Conservation (phyloP, 2,329 filamentous ascomycete species). For the Neophaeococcomyces mojaviensis region DNA sequence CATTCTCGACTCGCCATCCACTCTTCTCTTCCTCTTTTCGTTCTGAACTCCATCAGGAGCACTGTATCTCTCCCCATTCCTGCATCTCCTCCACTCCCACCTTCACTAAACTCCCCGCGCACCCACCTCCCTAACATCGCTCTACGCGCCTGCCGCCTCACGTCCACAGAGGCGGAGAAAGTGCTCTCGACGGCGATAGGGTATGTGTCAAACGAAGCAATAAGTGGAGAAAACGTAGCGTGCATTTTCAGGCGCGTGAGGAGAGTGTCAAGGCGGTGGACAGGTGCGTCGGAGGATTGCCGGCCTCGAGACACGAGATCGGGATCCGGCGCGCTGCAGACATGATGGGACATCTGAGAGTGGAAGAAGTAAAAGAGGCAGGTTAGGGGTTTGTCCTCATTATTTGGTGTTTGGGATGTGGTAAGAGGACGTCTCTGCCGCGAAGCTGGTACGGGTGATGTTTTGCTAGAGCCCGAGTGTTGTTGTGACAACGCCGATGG, state of each 20-base stretch:
- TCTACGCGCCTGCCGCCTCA: slow-evolving; percentile 6
- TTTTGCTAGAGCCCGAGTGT: too few relatives aligned
- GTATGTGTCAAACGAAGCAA: slow-evolving; percentile 24
- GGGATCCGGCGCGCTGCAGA: slow-evolving; percentile 15
- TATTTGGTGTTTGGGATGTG: background rate
- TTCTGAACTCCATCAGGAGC: slow-evolving; percentile 24
- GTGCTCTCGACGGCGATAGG: slow-evolving; percentile 20
- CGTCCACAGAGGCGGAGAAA: background rate
- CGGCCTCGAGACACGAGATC: slow-evolving; percentile 13
- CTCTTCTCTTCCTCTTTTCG: slow-evolving; percentile 21
- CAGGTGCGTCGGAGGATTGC: slow-evolving; percentile 8
- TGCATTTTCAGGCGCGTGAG: slow-evolving; percentile 23
- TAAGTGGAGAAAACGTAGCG: slow-evolving; percentile 21
- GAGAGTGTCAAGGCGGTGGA: slow-evolving; percentile 23
- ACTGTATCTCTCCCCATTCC: slow-evolving; percentile 25
- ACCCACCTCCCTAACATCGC: too few relatives aligned
- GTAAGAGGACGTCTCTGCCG: too few relatives aligned
- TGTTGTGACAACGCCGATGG: too few relatives aligned
- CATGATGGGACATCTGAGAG: slow-evolving; percentile 24
- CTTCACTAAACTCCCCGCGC: too few relatives aligned
- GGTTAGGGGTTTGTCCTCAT: slow-evolving; percentile 9
- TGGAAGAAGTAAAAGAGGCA: slow-evolving; percentile 27
- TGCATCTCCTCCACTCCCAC: too few relatives aligned
- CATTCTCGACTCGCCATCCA: slow-evolving; percentile 24
- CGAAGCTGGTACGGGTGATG: background rate